phyloP scores from a whole-genome alignment of 306 rosid species.

The Rosa lucieae region DNA sequence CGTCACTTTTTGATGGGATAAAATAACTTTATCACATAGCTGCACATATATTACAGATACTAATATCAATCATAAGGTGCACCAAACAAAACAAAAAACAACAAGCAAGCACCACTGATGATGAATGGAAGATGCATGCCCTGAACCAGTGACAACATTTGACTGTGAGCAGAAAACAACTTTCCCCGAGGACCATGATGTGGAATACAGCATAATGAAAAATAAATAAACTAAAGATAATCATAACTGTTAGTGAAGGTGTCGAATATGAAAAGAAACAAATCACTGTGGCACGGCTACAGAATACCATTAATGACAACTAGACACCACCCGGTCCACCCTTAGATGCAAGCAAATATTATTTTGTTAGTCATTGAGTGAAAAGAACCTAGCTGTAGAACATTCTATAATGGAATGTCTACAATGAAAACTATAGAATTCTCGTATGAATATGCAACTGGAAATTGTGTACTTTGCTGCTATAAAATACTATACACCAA shows the following conservation, averaged over 20 bases:
- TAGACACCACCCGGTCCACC: conserved; percentile 2
- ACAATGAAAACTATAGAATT: too few species aligned
- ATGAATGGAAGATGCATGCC: background rate
- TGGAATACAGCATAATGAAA: background rate
- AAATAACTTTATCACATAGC: background rate
- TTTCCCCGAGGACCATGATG: background rate
- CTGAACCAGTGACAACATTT: background rate
- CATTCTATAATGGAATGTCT: too few species aligned
- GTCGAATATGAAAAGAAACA: background rate
- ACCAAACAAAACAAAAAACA: background rate
- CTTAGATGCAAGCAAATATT: background rate
- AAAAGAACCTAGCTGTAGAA: background rate
- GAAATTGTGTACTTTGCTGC: background rate
- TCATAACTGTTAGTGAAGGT: background rate
- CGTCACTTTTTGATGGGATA: background rate
- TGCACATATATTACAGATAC: background rate
- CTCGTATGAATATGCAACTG: background rate
- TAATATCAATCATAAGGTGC: background rate
- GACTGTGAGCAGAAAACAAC: background rate
- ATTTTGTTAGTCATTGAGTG: background rate
- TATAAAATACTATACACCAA: background rate
- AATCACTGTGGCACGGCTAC: background rate
- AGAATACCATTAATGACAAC: background rate
- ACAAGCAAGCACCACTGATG: background rate
- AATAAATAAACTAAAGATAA: background rate